Evolutionary conservation across 768 basidiomycete species (phyloP).

Genomic region (Naganishia onofrii): DNA sequence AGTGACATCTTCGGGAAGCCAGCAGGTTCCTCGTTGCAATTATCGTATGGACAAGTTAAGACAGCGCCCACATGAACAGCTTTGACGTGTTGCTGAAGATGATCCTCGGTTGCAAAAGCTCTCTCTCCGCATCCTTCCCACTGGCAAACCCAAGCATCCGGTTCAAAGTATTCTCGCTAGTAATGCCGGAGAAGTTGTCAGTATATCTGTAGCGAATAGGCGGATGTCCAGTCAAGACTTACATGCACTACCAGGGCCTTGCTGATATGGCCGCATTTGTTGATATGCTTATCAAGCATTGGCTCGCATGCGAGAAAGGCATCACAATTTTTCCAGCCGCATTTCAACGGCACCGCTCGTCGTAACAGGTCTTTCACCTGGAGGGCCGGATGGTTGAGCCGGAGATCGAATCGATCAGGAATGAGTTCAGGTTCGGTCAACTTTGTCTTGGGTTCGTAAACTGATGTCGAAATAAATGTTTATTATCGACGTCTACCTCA

Average conservation of each 20-base stretch:
- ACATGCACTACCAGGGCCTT: slow-evolving; percentile 15
- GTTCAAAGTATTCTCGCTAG: slow-evolving; percentile 9
- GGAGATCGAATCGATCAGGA: slow-evolving; percentile 10
- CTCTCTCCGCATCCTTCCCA: slow-evolving; percentile 1
- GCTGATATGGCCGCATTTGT: slow-evolving; percentile 5
- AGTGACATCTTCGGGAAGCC: slow-evolving; percentile 18
- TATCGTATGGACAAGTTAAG: slow-evolving; percentile 1
- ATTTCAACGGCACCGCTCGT: neutral
- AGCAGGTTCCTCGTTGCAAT: neutral
- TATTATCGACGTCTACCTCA: neutral
- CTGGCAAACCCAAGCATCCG: slow-evolving; percentile 16
- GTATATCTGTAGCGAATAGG: neutral
- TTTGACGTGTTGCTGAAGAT: slow-evolving; percentile 10
- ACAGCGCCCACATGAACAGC: slow-evolving; percentile 3
- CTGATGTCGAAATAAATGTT: neutral
- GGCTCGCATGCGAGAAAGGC: slow-evolving; percentile 13
- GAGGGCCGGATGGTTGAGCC: slow-evolving; percentile 9
- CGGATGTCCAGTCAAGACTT: neutral
- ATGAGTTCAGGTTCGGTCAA: slow-evolving; percentile 10
- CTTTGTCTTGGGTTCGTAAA: slow-evolving; percentile 14
- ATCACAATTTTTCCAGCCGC: slow-evolving; percentile 5
- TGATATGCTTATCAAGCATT: slow-evolving; percentile 15
- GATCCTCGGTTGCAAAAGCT: slow-evolving; percentile 2
- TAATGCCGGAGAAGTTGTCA: neutral
- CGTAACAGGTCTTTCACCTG: slow-evolving; percentile 13